phyloP scores from a whole-genome alignment of 495 filamentous ascomycete species.

The Choiromyces venosus region DNA sequence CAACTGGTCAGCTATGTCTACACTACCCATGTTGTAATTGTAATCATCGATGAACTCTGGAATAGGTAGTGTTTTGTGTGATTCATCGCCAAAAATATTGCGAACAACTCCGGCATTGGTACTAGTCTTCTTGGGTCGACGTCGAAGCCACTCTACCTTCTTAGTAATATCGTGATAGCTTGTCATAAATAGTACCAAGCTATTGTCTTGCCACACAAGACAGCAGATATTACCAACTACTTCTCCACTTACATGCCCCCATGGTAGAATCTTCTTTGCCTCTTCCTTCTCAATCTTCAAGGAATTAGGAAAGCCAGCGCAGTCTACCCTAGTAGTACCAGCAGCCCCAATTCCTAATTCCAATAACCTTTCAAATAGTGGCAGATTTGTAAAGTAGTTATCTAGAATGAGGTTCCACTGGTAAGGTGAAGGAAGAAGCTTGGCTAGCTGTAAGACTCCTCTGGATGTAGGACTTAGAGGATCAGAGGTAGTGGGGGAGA shows the following conservation, averaged over 20 bases:
- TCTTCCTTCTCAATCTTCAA: constrained; percentile 1
- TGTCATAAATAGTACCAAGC: constrained; percentile 6
- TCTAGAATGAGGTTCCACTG: constrained; percentile 1
- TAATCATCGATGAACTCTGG: constrained; percentile 8
- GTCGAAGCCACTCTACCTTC: neutral
- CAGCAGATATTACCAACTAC: constrained; percentile 2
- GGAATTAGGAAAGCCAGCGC: constrained; percentile 1
- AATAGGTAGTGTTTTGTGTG: neutral
- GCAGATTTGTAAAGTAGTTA: constrained; percentile 15
- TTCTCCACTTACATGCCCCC: neutral
- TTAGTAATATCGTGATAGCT: constrained; percentile 1
- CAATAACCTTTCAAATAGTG: neutral
- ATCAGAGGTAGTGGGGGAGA: neutral
- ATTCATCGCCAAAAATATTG: neutral
- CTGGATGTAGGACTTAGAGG: neutral
- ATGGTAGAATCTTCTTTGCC: neutral
- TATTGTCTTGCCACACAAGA: constrained; percentile 8
- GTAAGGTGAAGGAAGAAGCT: neutral
- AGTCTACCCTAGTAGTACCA: neutral
- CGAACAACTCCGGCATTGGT: neutral
- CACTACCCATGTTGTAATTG: constrained; percentile 25
- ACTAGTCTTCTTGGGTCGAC: constrained; percentile 2
- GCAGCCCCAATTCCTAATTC: neutral
- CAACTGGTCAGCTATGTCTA: constrained; percentile 37
- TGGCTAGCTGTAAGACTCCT: constrained; percentile 5